Evolutionary conservation across 345 rosid species (phyloP), one percentile per base, ranked within the genome.

Genomic region (Cardamine occulta): DNA sequence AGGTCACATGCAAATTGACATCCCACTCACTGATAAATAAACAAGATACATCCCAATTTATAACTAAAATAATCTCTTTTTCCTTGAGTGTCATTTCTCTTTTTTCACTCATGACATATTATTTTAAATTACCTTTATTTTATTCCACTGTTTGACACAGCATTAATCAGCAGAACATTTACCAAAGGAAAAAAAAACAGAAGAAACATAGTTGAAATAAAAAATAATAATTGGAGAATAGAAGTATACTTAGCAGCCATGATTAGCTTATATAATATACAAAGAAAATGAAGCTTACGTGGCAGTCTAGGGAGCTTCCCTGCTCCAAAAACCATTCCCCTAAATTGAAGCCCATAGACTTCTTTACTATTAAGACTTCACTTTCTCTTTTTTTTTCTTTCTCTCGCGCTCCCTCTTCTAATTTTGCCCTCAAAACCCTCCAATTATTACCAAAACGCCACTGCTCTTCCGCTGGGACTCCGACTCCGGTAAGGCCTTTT

Each of bases 221-320:
- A 47, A 47, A 47, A 47, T n/a, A 9, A 64, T 39, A 59, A 64
- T 63, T 71, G 60, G 61, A 71, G 52, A 17, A 70, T 68, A 63
- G 19, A 11, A 40, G 31, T 40, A 42, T 42, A 63, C 10, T 51
- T 60, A 79, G 72, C 31, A 75, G 40, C 71, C 54, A 76, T 80
- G 82, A 82, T 70, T 77, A 79, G 72, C 31, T 74, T 70, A 66
- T 74, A 69, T 72, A 68, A 75, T 72, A 68, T 63, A 68, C 55
- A 48, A 76, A 74, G 13, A 40, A 1, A 14, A 45, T 13, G 15
- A 52, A 10, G 54, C 72, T 39, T 83, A 91, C 97, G 96, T 92
- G 97, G 91, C 97, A 88, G 78, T 80, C 80, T 85, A 86, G 93
- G 97, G 93, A 83, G 87, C 88, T 74, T 66, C 83, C 70, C 73